These are phyloP conservation scores for Globisporangium parvum DNA, from an alignment of 352 stramenopile species.

Conservation along the genomic window DNA sequence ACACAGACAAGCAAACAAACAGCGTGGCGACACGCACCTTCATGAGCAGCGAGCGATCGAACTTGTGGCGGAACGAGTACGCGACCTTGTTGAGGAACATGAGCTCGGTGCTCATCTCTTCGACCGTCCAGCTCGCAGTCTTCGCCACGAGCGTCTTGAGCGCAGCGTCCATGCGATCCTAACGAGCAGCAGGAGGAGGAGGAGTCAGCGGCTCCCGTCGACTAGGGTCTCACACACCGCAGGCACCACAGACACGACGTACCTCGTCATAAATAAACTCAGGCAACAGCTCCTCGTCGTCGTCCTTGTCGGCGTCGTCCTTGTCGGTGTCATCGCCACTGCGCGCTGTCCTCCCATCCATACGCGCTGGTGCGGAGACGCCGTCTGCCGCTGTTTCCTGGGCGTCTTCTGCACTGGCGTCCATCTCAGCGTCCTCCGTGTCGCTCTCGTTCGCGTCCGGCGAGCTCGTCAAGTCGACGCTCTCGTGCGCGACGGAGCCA, in stretches of 20 bases:
- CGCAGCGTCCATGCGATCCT: constrained; percentile 47
- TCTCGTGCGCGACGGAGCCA: not conserved
- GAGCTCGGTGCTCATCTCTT: constrained; percentile 66
- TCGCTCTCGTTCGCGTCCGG: not conserved
- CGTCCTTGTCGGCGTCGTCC: constrained; percentile 2
- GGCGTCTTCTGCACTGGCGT: not conserved
- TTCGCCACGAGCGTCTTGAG: constrained; percentile 53
- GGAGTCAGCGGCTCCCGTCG: not conserved
- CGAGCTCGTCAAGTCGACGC: constrained; percentile 3
- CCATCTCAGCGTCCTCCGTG: constrained; percentile 2
- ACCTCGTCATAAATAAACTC: constrained; percentile 85
- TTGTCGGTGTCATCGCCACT: constrained; percentile 5
- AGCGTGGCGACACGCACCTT: too few species aligned
- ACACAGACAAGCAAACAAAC: not conserved
- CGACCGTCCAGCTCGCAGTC: constrained; percentile 59
- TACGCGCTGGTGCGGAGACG: too few species aligned
- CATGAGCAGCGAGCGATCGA: constrained; percentile 64
- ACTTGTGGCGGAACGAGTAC: constrained; percentile 52
- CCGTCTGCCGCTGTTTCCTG: not conserved
- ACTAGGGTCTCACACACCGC: not conserved
- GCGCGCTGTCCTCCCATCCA: too few species aligned
- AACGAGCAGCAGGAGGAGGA: not conserved
- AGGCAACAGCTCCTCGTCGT: constrained; percentile 4
- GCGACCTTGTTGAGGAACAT: constrained; percentile 65
- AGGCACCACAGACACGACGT: too few species aligned